phyloP scores from a whole-genome alignment of 2,329 filamentous ascomycete genomes.

The Fusarium sterilihyphosum region DNA sequence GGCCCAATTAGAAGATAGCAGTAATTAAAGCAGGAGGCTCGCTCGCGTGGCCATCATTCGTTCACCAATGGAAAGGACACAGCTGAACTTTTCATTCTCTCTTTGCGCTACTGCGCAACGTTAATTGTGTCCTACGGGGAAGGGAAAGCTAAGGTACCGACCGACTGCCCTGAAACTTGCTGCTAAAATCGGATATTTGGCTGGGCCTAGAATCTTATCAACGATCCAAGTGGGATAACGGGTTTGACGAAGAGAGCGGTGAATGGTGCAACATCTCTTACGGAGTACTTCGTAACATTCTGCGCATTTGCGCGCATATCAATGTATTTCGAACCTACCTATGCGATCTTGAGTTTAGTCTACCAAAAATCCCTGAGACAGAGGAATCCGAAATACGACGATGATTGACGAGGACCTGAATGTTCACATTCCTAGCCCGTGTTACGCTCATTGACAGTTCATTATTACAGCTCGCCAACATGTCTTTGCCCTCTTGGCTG shows the following conservation, averaged over 20 bases:
- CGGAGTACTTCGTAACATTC: background rate
- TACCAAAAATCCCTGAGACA: background rate
- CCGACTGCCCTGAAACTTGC: constrained; percentile 17
- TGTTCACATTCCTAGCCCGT: background rate
- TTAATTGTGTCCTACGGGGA: background rate
- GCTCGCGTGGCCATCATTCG: constrained; percentile 27
- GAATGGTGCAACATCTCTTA: constrained; percentile 5
- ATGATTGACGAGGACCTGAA: constrained; percentile 1
- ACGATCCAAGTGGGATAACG: constrained; percentile 1
- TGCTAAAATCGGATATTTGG: constrained; percentile 15
- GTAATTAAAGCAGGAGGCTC: constrained; percentile 10
- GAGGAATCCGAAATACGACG: background rate
- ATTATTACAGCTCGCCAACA: background rate
- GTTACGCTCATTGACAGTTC: background rate
- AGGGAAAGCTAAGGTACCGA: constrained; percentile 1
- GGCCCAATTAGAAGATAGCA: constrained; percentile 26
- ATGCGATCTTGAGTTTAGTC: background rate
- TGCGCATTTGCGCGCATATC: constrained; percentile 10
- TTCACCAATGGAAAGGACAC: background rate
- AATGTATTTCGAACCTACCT: background rate
- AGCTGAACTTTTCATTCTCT: constrained; percentile 3
- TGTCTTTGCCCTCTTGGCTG: background rate
- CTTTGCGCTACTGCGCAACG: constrained; percentile 7
- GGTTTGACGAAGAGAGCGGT: constrained; percentile 12
- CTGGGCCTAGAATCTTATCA: constrained; percentile 10